phyloP scores from a whole-genome alignment of 1,139 yeast species.

The Geotrichum europaeum region DNA sequence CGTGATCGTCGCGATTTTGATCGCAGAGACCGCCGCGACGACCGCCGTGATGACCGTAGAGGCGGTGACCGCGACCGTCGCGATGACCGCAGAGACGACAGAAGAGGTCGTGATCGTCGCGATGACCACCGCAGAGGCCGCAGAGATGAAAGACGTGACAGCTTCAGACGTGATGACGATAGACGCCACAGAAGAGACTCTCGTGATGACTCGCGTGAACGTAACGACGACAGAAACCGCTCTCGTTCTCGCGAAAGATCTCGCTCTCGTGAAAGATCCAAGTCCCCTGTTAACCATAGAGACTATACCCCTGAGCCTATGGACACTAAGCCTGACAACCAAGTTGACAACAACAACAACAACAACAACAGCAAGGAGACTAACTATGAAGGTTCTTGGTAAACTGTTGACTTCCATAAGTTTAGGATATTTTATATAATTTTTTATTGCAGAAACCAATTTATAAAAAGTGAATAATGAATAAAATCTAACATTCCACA shows the following conservation, averaged over 20 bases:
- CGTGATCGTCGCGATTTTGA: conserved; percentile 61
- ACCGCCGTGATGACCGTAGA: conserved; percentile 21
- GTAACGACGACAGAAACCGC: conserved; percentile 11
- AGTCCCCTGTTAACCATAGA: conserved; percentile 3
- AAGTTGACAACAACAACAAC: background rate
- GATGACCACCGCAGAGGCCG: conserved; percentile 16
- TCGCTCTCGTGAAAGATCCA: conserved; percentile 12
- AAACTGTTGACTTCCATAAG: background rate
- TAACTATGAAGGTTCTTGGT: conserved; percentile 13
- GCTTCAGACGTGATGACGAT: conserved; percentile 16
- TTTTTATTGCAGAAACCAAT: background rate
- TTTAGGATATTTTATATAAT: background rate
- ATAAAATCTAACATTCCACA: background rate
- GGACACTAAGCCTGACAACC: conserved; percentile 3
- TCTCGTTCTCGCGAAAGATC: conserved; percentile 8
- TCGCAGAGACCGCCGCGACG: conserved; percentile 22
- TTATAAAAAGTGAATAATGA: background rate
- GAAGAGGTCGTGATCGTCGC: conserved; percentile 15
- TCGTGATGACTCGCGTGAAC: conserved; percentile 15
- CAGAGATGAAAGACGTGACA: conserved; percentile 15
- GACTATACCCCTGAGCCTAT: conserved; percentile 9
- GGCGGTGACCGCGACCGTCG: conserved; percentile 19
- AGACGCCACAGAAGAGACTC: conserved; percentile 20
- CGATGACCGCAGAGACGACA: conserved; percentile 19
- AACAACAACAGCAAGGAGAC: background rate